phyloP scores from a whole-genome alignment of 139 green algal genomes.

The Chlamydomonas eustigma region DNA sequence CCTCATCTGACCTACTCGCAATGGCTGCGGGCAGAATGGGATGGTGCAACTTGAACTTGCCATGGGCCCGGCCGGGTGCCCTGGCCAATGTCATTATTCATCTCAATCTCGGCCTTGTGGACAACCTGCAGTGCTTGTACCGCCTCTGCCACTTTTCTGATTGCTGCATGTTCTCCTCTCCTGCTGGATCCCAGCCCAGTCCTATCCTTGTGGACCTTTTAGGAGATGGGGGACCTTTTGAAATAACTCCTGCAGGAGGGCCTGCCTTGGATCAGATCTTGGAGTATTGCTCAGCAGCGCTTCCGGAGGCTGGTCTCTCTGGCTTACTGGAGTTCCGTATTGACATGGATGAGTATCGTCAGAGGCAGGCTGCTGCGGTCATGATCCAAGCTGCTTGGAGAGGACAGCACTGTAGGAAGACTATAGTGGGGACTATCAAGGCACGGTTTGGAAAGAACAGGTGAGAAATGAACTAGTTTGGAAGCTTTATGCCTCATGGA shows the following conservation, averaged over 20 bases:
- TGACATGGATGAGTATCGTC: neutral
- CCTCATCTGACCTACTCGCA: neutral
- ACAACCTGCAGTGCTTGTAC: conserved; percentile 4
- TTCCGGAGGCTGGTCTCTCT: neutral
- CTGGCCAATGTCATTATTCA: neutral
- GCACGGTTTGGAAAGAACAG: conserved; percentile 1
- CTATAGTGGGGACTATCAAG: neutral
- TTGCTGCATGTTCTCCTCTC: neutral
- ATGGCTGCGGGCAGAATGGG: neutral
- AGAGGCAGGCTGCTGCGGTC: neutral
- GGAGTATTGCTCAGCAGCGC: neutral
- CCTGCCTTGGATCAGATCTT: neutral
- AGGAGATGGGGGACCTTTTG: conserved; percentile 8
- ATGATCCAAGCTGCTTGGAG: conserved; percentile 12
- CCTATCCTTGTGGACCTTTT: neutral
- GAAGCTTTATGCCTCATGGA: neutral
- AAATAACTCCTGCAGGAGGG: neutral
- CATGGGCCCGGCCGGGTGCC: neutral
- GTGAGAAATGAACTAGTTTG: neutral
- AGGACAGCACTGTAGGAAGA: neutral
- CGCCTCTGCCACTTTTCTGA: conserved; percentile 12
- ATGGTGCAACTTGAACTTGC: neutral
- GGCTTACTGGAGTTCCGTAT: neutral
- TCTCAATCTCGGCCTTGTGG: neutral
- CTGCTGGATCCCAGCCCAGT: neutral